These are phyloP conservation scores for Amborella trichopoda DNA, from an alignment of 164 flowering plant species.

Conservation along the genomic window DNA sequence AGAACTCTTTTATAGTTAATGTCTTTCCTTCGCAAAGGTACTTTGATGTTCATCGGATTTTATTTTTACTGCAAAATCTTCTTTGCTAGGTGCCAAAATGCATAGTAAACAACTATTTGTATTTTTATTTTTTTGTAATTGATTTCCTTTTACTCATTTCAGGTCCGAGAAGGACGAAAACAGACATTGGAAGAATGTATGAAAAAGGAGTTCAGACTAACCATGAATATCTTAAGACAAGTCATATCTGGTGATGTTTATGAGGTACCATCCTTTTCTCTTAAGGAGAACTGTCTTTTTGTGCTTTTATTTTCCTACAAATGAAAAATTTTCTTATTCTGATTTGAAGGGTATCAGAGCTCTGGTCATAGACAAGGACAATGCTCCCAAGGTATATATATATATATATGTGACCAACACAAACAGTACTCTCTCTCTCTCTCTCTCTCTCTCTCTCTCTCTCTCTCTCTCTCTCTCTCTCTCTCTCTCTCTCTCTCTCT, in stretches of 20 bases:
- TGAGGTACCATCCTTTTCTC: constrained; percentile 56
- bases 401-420: no score
- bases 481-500: constrained; percentile 3
- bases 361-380: constrained; percentile 79
- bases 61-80: no score
- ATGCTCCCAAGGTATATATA: constrained; percentile 64
- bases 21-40: no score
- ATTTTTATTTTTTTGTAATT: no score
- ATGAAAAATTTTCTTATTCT: constrained; percentile 3
- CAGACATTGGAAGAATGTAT: constrained; percentile 61
- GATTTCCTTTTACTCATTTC: constrained; percentile 5
- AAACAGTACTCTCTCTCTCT: constrained; percentile 2
- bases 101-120: no score
- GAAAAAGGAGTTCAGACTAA: constrained; percentile 82
- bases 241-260: constrained; percentile 71
- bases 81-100: no score
- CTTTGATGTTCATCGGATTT: no score
- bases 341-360: constrained; percentile 87
- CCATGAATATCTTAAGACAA: constrained; percentile 59
- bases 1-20: no score
- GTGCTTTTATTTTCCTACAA: neutral
- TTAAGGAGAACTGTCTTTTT: neutral
- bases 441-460: constrained; percentile 2
- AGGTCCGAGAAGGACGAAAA: constrained; percentile 82
- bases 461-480: constrained; percentile 2